Evolutionary conservation across 139 green algal species (phyloP).

Genomic region (Chlorella vulgaris): DNA sequence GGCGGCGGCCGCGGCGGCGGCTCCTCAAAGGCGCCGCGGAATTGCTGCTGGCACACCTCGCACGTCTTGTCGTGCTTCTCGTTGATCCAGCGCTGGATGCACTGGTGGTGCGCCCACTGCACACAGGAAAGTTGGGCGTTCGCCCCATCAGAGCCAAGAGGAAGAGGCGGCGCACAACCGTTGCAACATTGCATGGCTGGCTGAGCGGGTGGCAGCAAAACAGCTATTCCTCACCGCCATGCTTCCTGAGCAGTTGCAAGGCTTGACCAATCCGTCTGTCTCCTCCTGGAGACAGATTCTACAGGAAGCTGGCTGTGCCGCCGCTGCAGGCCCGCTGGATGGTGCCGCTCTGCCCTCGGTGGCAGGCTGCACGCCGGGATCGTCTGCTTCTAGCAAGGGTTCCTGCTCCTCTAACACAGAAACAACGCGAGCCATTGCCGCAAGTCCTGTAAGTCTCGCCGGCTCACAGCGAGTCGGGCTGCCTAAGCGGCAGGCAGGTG

Average conservation of each 20-base stretch:
- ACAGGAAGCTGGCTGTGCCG: neutral
- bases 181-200: neutral
- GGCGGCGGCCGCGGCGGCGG: slow-evolving; percentile 1
- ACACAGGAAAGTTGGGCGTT: no score
- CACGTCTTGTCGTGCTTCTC: slow-evolving; percentile 20
- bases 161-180: neutral
- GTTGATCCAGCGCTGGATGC: slow-evolving; percentile 12
- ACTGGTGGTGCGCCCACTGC: slow-evolving; percentile 30
- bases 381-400: neutral
- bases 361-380: neutral
- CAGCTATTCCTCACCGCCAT: slow-evolving; percentile 28
- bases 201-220: neutral
- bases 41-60: slow-evolving; percentile 9
- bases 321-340: neutral
- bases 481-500: no score
- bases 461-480: no score
- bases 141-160: neutral
- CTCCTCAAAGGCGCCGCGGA: neutral
- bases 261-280: neutral
- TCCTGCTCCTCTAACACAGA: neutral
- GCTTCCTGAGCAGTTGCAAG: slow-evolving; percentile 8
- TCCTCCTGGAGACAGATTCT: slow-evolving; percentile 18
- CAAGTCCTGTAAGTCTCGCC: no score
- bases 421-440: no score
- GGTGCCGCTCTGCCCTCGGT: neutral